Conservation (phyloP, 2,329 filamentous ascomycete genomes). For the Phaeosphaeria sp. region DNA sequence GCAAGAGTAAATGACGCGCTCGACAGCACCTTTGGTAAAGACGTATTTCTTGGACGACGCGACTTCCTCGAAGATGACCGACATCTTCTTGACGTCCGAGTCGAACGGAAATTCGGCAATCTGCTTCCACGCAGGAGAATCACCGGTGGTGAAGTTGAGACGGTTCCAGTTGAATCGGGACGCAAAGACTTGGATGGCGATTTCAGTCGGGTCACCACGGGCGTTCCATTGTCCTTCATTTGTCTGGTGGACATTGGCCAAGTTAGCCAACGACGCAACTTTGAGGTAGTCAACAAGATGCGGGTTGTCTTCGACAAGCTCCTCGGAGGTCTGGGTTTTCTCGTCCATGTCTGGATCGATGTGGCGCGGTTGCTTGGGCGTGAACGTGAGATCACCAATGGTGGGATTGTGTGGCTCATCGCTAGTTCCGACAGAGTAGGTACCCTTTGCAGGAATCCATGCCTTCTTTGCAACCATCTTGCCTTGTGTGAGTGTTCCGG, state of each 20-base stretch:
- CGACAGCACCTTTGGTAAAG: constrained; percentile 72
- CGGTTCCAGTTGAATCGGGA: constrained; percentile 67
- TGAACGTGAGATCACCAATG: constrained; percentile 37
- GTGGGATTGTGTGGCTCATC: constrained; percentile 42
- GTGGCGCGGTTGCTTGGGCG: constrained; percentile 27
- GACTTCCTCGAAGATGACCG: constrained; percentile 63
- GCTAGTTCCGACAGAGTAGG: constrained; percentile 39
- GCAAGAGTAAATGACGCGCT: constrained; percentile 59
- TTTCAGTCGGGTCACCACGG: constrained; percentile 62
- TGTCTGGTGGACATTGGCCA: constrained; percentile 56
- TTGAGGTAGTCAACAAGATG: constrained; percentile 44
- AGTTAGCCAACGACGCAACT: constrained; percentile 53
- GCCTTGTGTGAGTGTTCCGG: constrained; percentile 43
- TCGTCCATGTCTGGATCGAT: constrained; percentile 40
- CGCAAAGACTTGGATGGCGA: constrained; percentile 76
- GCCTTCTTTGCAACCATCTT: constrained; percentile 45
- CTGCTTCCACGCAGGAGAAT: constrained; percentile 35
- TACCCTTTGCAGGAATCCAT: constrained; percentile 43
- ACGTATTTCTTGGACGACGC: constrained; percentile 52
- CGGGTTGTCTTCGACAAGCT: constrained; percentile 34
- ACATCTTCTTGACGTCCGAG: constrained; percentile 77
- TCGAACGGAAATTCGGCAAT: constrained; percentile 75
- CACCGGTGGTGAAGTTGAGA: constrained; percentile 54
- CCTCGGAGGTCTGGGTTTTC: constrained; percentile 25
- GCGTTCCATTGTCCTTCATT: constrained; percentile 47